phyloP scores from a whole-genome alignment of 1,284 basidiomycete species.

The Stereum hirsutum region DNA sequence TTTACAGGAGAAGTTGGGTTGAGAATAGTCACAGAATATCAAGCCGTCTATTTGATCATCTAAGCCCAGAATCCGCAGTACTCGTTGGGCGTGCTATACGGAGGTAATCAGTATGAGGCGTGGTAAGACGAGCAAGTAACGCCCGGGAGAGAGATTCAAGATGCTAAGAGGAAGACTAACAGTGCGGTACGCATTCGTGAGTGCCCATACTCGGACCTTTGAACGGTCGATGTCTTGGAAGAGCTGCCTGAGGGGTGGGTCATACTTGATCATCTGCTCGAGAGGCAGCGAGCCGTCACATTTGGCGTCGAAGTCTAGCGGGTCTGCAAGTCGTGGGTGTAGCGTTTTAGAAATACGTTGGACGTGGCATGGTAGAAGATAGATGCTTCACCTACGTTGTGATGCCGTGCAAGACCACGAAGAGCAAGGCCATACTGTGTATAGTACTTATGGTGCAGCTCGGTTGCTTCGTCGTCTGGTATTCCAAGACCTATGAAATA shows the following conservation, averaged over 20 bases:
- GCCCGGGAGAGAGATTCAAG: too few species aligned
- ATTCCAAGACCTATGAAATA: constrained; percentile 74
- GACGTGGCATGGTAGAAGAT: neutral
- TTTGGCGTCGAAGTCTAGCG: constrained; percentile 78
- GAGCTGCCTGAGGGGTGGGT: constrained; percentile 54
- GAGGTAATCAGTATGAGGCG: neutral
- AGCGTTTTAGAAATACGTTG: neutral
- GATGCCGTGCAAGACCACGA: constrained; percentile 72
- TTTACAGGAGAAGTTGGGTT: constrained; percentile 72
- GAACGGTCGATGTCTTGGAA: constrained; percentile 73
- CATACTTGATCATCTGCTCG: constrained; percentile 69
- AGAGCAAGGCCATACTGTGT: constrained; percentile 79
- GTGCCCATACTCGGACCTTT: constrained; percentile 72
- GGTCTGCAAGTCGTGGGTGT: constrained; percentile 37
- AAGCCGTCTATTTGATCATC: constrained; percentile 74
- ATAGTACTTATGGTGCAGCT: constrained; percentile 72
- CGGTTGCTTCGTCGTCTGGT: constrained; percentile 58
- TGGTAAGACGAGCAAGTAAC: neutral
- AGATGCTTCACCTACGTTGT: constrained; percentile 55
- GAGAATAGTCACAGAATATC: constrained; percentile 74
- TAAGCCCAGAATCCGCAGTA: constrained; percentile 66
- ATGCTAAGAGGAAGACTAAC: constrained; percentile 36
- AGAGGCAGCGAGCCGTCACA: constrained; percentile 82
- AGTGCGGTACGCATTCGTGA: constrained; percentile 75
- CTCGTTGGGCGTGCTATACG: constrained; percentile 72